These are phyloP conservation scores for Cyanophora paradoxa DNA, from an alignment of 78 protist genomes.

Conservation along the genomic window DNA sequence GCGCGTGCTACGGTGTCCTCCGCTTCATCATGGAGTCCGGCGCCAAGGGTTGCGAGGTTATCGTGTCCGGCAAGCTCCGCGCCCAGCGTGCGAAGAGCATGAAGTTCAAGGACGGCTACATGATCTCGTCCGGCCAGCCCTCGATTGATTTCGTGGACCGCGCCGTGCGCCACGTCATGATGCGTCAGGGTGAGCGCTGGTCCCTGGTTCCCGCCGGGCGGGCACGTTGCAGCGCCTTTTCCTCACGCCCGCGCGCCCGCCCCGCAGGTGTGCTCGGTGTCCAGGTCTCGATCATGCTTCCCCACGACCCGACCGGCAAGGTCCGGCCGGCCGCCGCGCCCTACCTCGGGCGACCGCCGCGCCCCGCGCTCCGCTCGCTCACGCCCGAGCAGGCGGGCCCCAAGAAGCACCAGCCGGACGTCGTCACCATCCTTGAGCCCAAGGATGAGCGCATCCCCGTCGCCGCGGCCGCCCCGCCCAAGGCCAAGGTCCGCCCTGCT, in stretches of 20 bases:
- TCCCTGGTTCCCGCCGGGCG: background rate
- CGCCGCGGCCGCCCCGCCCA: too few relatives aligned
- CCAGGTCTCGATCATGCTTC: slow-evolving; percentile 96
- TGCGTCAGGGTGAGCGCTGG: slow-evolving; percentile 64
- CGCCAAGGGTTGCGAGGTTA: slow-evolving; percentile 97
- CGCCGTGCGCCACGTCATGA: slow-evolving; percentile 87
- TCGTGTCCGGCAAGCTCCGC: slow-evolving; percentile 97
- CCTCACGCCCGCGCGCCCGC: background rate
- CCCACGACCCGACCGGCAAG: slow-evolving; percentile 84
- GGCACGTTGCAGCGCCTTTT: background rate
- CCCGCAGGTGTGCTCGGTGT: slow-evolving; percentile 86
- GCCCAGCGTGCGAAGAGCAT: slow-evolving; percentile 98
- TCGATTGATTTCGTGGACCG: slow-evolving; percentile 70
- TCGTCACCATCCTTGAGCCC: slow-evolving; percentile 75
- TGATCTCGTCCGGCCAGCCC: slow-evolving; percentile 95
- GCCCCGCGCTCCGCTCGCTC: too few relatives aligned
- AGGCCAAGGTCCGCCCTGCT: background rate
- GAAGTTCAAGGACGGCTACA: slow-evolving; percentile 99
- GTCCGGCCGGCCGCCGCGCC: too few relatives aligned
- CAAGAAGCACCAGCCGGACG: slow-evolving; percentile 76
- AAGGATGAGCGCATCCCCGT: slow-evolving; percentile 58
- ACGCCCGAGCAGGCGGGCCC: too few relatives aligned
- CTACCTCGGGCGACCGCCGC: too few relatives aligned
- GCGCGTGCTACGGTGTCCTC: slow-evolving; percentile 98
- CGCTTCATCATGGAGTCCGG: slow-evolving; percentile 95